These are phyloP conservation scores for Sarocladiaceae sp. DNA, from an alignment of 2,329 filamentous ascomycete genomes.

Conservation along the genomic window DNA sequence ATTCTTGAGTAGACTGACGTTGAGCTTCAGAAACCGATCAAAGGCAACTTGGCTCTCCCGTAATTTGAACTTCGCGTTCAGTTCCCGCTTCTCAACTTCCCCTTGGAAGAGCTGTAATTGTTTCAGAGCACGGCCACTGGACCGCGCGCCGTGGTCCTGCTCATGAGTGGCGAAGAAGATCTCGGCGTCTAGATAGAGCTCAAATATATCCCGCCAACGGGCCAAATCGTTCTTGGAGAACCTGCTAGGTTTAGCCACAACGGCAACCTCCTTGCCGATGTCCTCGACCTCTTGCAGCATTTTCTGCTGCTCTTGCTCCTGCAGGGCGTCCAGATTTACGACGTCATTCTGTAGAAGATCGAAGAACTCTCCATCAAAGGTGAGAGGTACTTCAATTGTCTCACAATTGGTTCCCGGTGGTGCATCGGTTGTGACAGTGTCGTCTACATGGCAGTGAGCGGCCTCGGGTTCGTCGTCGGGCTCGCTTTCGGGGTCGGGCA, in stretches of 20 bases:
- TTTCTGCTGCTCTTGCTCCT: conserved; percentile 59
- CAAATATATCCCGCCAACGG: conserved; percentile 77
- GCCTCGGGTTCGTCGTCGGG: conserved; percentile 10
- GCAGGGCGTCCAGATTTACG: conserved; percentile 62
- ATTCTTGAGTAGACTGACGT: conserved; percentile 70
- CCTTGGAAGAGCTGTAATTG: conserved; percentile 69
- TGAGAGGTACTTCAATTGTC: conserved; percentile 68
- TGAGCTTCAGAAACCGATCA: conserved; percentile 66
- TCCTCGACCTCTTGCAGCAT: conserved; percentile 59
- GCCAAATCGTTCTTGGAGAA: conserved; percentile 64
- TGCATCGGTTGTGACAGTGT: not conserved
- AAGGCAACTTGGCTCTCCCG: conserved; percentile 62
- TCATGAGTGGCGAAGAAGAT: conserved; percentile 81
- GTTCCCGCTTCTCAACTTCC: conserved; percentile 56
- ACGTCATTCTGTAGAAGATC: conserved; percentile 69
- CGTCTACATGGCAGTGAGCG: not conserved
- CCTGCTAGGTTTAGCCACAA: conserved; percentile 59
- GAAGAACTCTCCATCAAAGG: conserved; percentile 78
- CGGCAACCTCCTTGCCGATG: conserved; percentile 61
- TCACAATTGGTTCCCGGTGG: conserved; percentile 18
- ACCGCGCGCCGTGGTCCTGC: conserved; percentile 62
- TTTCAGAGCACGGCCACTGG: conserved; percentile 59
- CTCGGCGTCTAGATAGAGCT: conserved; percentile 73
- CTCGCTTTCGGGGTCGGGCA: conserved; percentile 11
- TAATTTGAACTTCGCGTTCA: conserved; percentile 61